Evolutionary conservation across 306 rosid species (phyloP), one percentile per base, ranked within the genome.

Genomic region (Corylus heterophylla): DNA sequence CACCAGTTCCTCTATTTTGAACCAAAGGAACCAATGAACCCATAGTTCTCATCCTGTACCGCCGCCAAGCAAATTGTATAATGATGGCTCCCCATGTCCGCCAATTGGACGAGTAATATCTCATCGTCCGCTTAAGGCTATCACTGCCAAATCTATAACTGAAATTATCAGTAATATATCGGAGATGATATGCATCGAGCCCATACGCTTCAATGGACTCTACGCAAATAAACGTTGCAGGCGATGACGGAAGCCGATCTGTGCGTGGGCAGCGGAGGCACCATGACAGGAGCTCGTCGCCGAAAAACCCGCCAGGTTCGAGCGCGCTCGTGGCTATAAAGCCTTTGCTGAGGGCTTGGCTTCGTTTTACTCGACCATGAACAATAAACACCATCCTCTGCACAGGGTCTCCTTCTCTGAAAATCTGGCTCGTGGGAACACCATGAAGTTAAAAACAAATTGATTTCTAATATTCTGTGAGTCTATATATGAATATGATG

Each of bases 231-330:
- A 82, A 83, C 12, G 89, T 77, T 4, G 89, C 86, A 0, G 82
- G 69, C 5, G 89, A 86, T 5, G 83, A 49, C 1, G 89, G 89
- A 7, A 82, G 83, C 5, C 78, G 74, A 47, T 76, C 47, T 6
- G 29, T 2, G 5, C 77, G 74, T 0, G 89, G 85, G 4, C 56
- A 74, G 27, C 75, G 76, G 7, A 83, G 86, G 74, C 89, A 86
- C 89, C 86, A 86, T 1, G 85, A 45, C 16, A 86, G 78, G 12
- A 86, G 89, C 73, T 86, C 89, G 10, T 86, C 89, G 0, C 89
- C 89, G 0, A 82, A 52, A 77, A 82, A 86, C 22, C 83, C 55
- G 3, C 89, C 89, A 1, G 78, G 75, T 25, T 80, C 84, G 12
- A 83, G 51, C 54, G 75, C 45, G 51, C 80, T 82, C 8, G 76